Conservation (phyloP, 73 alveolate genomes). For the Paramecium biaurelia region DNA sequence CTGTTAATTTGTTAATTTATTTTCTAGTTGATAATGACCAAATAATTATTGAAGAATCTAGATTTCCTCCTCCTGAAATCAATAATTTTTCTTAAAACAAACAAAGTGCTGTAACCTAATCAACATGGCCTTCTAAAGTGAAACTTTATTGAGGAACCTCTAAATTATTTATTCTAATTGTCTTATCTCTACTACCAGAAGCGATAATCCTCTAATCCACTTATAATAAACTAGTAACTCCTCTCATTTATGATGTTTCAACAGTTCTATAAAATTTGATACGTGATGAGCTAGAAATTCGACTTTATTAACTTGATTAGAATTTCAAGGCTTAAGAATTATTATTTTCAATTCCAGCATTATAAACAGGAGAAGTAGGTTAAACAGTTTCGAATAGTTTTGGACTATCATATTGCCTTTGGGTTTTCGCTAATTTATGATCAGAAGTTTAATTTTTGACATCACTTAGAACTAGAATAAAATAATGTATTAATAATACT, state of each 20-base stretch:
- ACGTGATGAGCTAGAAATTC: neutral
- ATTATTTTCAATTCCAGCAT: constrained; percentile 4
- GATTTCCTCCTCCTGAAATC: constrained; percentile 28
- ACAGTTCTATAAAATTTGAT: neutral
- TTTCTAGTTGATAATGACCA: neutral
- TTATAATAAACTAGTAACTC: constrained; percentile 18
- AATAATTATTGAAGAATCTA: constrained; percentile 8
- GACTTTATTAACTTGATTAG: neutral
- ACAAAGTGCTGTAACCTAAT: constrained; percentile 35
- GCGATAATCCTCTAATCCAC: constrained; percentile 26
- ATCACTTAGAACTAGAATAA: neutral
- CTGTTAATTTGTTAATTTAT: neutral
- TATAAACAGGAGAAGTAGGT: neutral
- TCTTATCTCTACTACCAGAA: constrained; percentile 33
- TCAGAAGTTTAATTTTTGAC: neutral
- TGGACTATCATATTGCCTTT: neutral
- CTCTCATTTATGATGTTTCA: neutral
- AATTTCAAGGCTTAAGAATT: neutral
- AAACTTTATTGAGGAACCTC: constrained; percentile 9
- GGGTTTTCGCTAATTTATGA: neutral
- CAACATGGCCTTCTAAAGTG: constrained; percentile 23
- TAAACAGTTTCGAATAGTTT: neutral
- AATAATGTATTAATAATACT: neutral
- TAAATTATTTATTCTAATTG: neutral
- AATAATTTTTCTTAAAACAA: constrained; percentile 29